Percentiles rank a stretch among this genome's conserved stretches.
Conservation (phyloP, 2,329 filamentous ascomycete species). For the Aureobasidium sp. region DNA sequence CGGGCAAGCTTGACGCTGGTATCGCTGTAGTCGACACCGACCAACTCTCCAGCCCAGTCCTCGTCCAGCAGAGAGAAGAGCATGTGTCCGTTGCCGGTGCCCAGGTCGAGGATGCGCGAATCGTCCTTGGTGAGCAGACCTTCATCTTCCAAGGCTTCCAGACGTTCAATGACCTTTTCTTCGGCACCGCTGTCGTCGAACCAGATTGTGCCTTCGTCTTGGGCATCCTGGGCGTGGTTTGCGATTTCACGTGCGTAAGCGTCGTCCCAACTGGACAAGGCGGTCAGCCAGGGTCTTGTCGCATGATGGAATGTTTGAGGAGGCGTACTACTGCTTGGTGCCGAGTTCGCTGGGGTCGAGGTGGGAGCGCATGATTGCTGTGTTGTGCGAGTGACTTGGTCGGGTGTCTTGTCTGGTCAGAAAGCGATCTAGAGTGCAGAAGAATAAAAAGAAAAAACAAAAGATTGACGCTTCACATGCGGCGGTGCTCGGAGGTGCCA, state of each 20-base stretch:
- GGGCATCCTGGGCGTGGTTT: constrained; percentile 62
- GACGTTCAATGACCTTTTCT: constrained; percentile 62
- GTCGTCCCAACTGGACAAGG: constrained; percentile 40
- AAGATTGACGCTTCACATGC: background rate
- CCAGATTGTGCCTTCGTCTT: constrained; percentile 85
- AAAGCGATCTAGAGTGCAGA: no score
- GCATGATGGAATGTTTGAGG: background rate
- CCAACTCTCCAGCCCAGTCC: constrained; percentile 58
- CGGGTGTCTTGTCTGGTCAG: background rate
- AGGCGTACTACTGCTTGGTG: constrained; percentile 77
- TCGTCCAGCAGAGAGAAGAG: constrained; percentile 68
- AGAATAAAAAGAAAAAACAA: background rate
- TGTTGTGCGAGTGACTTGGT: background rate
- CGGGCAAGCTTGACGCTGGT: constrained; percentile 65
- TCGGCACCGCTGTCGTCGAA: constrained; percentile 91
- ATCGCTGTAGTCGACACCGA: constrained; percentile 82
- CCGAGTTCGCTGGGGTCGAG: constrained; percentile 55
- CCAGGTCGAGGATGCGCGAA: constrained; percentile 71
- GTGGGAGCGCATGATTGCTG: constrained; percentile 9
- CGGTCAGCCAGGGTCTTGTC: constrained; percentile 6
- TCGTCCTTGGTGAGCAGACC: constrained; percentile 35
- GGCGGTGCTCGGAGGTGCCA: background rate
- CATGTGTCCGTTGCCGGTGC: constrained; percentile 88
- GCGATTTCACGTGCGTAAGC: constrained; percentile 62
- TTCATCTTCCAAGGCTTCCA: constrained; percentile 43